A percentile compares a stretch with the other conserved stretches of the same genome.
These are phyloP conservation scores for Gossypium aridum DNA, from an alignment of 441 rosid genomes.

Conservation along the genomic window DNA sequence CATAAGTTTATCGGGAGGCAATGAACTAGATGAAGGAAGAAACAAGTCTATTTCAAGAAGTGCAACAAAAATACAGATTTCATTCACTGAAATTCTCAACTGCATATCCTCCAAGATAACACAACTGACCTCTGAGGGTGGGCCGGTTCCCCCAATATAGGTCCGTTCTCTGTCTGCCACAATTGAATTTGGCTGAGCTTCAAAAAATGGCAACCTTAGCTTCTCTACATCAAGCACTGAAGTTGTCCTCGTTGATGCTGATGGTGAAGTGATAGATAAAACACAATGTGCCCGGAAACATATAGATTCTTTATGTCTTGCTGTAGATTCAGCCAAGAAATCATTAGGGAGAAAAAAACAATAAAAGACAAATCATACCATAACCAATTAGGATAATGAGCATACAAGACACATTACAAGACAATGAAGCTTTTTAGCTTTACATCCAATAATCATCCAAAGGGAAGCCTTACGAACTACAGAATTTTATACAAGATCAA, in stretches of 20 bases:
- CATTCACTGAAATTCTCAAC: not conserved
- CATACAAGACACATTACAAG: not conserved
- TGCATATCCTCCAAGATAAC: not conserved
- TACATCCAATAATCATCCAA: not conserved
- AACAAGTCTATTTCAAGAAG: not conserved
- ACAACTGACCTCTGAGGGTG: conserved; percentile 52
- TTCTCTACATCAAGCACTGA: conserved; percentile 65
- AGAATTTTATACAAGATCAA: not conserved
- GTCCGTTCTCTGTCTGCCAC: conserved; percentile 53
- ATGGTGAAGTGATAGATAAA: conserved; percentile 53
- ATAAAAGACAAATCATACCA: conserved; percentile 5
- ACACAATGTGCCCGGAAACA: conserved; percentile 59
- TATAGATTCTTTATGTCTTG: conserved; percentile 42
- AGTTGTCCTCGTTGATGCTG: conserved; percentile 28
- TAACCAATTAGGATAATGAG: not conserved
- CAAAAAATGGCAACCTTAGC: conserved; percentile 68
- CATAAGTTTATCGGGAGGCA: not conserved
- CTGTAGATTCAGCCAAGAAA: conserved; percentile 41
- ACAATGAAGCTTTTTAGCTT: not conserved
- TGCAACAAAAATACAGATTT: not conserved
- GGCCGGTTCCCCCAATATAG: conserved; percentile 41
- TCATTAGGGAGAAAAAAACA: conserved; percentile 4
- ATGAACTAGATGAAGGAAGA: not conserved
- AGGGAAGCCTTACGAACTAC: not conserved
- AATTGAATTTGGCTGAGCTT: conserved; percentile 44